Evolutionary conservation across 2,329 filamentous ascomycete species (phyloP).

Genomic region (Aspergillus bombycis): DNA sequence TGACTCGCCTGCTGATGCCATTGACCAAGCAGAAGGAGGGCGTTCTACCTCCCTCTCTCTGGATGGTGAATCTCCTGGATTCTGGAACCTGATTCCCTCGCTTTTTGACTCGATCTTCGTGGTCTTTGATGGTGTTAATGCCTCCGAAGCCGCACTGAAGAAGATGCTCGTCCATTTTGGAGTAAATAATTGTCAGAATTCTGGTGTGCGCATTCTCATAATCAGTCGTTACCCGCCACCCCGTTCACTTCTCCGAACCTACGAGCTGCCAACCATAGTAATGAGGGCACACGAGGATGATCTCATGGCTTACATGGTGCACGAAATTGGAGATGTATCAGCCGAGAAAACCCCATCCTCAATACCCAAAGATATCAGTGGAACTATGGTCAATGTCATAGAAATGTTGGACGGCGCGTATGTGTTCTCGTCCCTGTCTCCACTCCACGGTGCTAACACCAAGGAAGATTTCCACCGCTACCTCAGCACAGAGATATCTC

Average conservation of each 20-base stretch:
- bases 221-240: not conserved
- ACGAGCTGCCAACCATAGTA: too few relatives aligned
- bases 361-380: not conserved
- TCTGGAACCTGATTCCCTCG: not conserved
- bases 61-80: not conserved
- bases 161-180: not conserved
- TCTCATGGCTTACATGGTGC: not conserved
- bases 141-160: not conserved
- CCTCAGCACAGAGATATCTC: not conserved
- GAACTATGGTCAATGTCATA: not conserved
- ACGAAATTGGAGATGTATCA: not conserved
- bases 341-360: accelerated
- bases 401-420: not conserved
- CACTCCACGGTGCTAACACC: not conserved
- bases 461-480: not conserved
- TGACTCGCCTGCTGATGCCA: not conserved
- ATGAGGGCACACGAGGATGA: not conserved
- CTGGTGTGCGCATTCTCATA: not conserved
- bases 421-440: not conserved
- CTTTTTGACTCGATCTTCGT: not conserved
- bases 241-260: not conserved
- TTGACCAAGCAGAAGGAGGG: not conserved
- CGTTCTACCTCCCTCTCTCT: not conserved
- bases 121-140: not conserved
- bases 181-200: accelerated